phyloP scores from a whole-genome alignment of 106 monocot species.

The Posidonia australis region DNA sequence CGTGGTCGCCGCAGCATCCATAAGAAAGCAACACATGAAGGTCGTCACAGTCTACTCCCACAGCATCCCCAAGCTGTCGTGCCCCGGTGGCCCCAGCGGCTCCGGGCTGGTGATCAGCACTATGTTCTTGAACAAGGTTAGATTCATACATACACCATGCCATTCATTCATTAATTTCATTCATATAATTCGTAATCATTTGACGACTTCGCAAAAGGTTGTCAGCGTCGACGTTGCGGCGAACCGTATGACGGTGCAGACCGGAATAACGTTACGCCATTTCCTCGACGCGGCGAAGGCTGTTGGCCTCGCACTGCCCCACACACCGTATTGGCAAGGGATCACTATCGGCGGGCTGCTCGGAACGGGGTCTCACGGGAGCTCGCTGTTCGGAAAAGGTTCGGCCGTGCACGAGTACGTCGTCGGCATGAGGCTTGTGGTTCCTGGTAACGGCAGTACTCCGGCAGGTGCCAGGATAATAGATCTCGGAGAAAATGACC shows the following conservation, averaged over 20 bases:
- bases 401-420: conserved; percentile 22
- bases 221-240: conserved; percentile 6
- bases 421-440: conserved; percentile 16
- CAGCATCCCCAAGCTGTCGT: conserved; percentile 27
- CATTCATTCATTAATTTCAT: too few species aligned
- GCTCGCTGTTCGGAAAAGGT: conserved; percentile 24
- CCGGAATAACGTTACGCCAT: conserved; percentile 10
- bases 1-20: conserved; percentile 11
- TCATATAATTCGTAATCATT: too few species aligned
- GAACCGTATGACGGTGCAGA: conserved; percentile 13
- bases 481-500: conserved; percentile 9
- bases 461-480: conserved; percentile 3
- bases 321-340: conserved; percentile 23
- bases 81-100: conserved; percentile 22
- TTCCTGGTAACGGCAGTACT: not conserved
- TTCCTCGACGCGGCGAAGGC: conserved; percentile 15
- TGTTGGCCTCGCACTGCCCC: conserved; percentile 14
- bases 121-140: not conserved
- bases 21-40: conserved; percentile 20
- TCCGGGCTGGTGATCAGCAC: conserved; percentile 19
- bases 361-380: conserved; percentile 15
- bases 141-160: too few species aligned
- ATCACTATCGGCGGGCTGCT: conserved; percentile 17
- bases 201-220: not conserved
- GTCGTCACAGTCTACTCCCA: conserved; percentile 21